Conservation (phyloP, 257 asterid genomes). For the Solanum arcanum region DNA sequence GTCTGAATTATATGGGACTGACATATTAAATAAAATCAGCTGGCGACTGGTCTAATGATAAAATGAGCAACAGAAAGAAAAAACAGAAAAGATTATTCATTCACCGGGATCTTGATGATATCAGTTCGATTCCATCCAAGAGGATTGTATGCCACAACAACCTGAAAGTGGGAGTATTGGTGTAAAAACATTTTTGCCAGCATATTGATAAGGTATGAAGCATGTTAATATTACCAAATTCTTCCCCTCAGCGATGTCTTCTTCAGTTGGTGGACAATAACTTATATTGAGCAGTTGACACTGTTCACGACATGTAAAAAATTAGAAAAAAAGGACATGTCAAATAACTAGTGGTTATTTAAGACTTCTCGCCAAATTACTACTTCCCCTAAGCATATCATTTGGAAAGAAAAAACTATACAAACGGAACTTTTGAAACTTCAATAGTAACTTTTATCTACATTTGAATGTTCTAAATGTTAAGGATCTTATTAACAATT, state of each 20-base stretch:
- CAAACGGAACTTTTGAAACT: neutral
- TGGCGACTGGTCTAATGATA: neutral
- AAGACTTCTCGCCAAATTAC: neutral
- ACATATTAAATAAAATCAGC: neutral
- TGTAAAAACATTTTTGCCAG: neutral
- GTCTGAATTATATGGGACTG: neutral
- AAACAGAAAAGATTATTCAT: constrained; percentile 6
- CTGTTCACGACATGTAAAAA: constrained; percentile 23
- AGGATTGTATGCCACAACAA: constrained; percentile 66
- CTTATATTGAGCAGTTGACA: constrained; percentile 77
- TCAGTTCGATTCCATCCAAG: constrained; percentile 84
- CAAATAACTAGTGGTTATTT: neutral
- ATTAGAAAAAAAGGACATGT: neutral
- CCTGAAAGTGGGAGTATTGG: constrained; percentile 29
- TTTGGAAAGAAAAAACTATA: neutral
- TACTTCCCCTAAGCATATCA: neutral
- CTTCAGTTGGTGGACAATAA: constrained; percentile 74
- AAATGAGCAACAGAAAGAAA: neutral
- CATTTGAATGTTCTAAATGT: neutral
- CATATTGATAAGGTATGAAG: neutral
- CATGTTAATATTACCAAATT: constrained; percentile 41
- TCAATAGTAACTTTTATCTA: neutral
- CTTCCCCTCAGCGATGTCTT: constrained; percentile 45
- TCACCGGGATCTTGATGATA: constrained; percentile 62
- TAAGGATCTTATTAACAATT: too few relatives aligned